Evolutionary conservation across 2,329 filamentous ascomycete species (phyloP).

Genomic region (Metarhizium sp.): DNA sequence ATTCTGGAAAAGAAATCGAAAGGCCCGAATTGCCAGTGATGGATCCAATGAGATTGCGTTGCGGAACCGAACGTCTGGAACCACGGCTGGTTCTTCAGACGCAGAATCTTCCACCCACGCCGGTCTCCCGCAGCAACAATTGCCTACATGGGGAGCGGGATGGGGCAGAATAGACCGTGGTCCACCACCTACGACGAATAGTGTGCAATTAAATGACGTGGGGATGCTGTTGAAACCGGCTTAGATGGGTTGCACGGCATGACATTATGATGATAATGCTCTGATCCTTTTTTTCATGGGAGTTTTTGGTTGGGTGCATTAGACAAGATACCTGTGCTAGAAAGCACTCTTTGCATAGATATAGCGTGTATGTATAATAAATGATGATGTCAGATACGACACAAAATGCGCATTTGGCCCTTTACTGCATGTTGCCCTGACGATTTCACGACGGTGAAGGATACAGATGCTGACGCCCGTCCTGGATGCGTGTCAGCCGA

Average conservation of each 20-base stretch:
- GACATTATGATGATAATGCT: neutral
- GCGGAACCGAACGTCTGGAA: slow-evolving; percentile 11
- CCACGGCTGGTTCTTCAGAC: neutral
- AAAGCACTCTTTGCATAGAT: neutral
- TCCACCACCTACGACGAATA: slow-evolving; percentile 10
- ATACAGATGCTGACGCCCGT: too few species aligned
- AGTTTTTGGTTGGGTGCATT: slow-evolving; percentile 3
- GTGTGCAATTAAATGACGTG: slow-evolving; percentile 23
- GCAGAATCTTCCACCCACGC: slow-evolving; percentile 1
- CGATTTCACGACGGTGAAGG: too few species aligned
- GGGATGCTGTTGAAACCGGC: slow-evolving; percentile 17
- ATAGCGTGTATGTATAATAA: neutral
- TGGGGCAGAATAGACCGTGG: slow-evolving; percentile 23
- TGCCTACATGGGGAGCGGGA: slow-evolving; percentile 17
- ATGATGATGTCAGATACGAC: neutral
- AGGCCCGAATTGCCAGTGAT: slow-evolving; percentile 17
- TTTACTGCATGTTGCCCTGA: too few species aligned
- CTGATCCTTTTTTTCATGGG: neutral
- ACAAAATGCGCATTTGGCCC: neutral
- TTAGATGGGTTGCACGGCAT: neutral
- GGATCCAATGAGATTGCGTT: slow-evolving; percentile 23
- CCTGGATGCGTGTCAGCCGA: too few species aligned
- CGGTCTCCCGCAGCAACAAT: slow-evolving; percentile 4
- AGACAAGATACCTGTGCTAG: slow-evolving; percentile 6
- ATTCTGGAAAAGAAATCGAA: slow-evolving; percentile 20